Evolutionary conservation across 2,329 filamentous ascomycete species (phyloP), one percentile per base, ranked within the genome.

Genomic region (Stachybotrys elegans): DNA sequence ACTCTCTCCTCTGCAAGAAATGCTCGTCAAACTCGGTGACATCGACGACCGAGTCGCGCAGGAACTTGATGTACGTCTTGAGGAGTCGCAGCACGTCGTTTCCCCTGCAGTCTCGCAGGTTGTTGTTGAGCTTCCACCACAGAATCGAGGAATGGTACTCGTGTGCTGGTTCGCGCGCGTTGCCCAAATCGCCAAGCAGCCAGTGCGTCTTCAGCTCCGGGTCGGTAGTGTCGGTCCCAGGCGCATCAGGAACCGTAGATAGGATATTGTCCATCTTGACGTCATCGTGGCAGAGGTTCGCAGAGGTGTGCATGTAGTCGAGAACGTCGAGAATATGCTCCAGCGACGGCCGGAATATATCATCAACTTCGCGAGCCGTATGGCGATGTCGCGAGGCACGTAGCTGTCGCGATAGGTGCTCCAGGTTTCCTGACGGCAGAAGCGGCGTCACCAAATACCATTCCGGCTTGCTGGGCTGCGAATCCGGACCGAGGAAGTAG

Each of bases 181-280:
- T 64, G 6, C 60, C 59, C 17, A 64, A 48, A 40, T 64, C 61
- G 5, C 48, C 59, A 8, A 65, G 47, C 12, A 61, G 47, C 61
- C 61, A 65, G 12, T 51, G 50, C 9, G 51, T 53, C 27, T 46
- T 51, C 17, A 12, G 25, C 3, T 50, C 42, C n/a, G 42, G 31
- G 14, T 21, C 27, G 21, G 36, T 19, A 22, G 35, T 19, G 22
- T n/a, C 7, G 19, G 32, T 8, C 8, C 17, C 21, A 40, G 27
- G 4, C 40, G 14, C 20, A 34, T 23, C 39, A 22, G 22, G 3
- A 46, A 48, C 2, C 48, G 47, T 12, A 61, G 46, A 40, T 17
- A 64, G 59, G 39, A 65, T 57, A 29, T 63, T 64, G 42, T 57
- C 58, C 7, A 53, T 47, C 45, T 63, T 63, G 40, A 65, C 46